Evolutionary conservation across 2,329 filamentous ascomycete genomes (phyloP), one percentile per base, ranked within the genome.

Genomic region (Sporothrix humicola): DNA sequence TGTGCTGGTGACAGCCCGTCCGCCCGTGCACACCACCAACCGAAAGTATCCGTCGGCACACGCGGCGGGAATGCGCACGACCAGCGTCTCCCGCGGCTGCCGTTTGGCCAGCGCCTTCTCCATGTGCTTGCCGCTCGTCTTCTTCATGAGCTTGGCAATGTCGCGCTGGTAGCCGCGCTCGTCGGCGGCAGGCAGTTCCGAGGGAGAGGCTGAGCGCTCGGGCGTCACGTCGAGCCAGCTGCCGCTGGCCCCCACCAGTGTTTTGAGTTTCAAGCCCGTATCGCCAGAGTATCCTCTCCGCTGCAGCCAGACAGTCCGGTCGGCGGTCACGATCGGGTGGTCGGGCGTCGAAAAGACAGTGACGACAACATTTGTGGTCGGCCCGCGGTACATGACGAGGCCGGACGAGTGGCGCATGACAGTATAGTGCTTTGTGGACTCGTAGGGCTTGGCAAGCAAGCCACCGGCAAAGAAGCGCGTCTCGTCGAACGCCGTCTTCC

Each of bases 191-290:
- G 86, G 82, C 1, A 93, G 77, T 65, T 90, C 85, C 0, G 86
- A 82, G 0, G 84, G 77, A 0, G 79, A 78, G 0, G 87, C 84
- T 26, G 83, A 83, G 1, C 84, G 80, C 0, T 82, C 82, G 0
- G 91, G 91, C 0, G 91, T 93, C 2, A 93, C 90, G 73, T 93
- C 86, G 13, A 93, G 82, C 91, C 91, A 93, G 77, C 82, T 84
- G 8, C 85, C 84, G 13, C 85, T 88, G 0, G 86, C 84, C 8
- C 90, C 87, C 50, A 92, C 81, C 1, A 92, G 79, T 0, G 90
- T 87, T 78, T 91, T 91, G 42, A 90, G 82, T 7, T 85, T 85
- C 87, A 93, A 91, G 20, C 91, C 91, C 68, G 90, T 85, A 78
- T 90, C 90, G 4, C 91, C 91, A 0, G 89, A 89, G 82, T 85